These are phyloP conservation scores for Tricholoma matsutake DNA, from an alignment of 768 basidiomycete species.

Conservation along the genomic window DNA sequence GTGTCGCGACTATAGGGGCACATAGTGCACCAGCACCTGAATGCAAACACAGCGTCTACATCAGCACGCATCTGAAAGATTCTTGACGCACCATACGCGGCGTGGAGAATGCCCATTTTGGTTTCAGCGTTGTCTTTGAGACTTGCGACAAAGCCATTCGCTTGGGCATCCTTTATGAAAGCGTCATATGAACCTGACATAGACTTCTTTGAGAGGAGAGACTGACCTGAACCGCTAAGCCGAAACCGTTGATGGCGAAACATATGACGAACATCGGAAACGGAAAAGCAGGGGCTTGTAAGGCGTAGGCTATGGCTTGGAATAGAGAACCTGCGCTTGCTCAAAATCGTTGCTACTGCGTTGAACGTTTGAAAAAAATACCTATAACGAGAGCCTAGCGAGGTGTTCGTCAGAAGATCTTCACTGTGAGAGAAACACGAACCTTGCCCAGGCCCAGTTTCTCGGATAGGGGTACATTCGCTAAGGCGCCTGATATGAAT, in stretches of 20 bases:
- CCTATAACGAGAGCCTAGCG: conserved; percentile 25
- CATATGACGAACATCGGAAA: conserved; percentile 51
- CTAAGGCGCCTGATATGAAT: conserved; percentile 25
- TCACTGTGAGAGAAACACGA: not conserved
- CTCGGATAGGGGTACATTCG: conserved; percentile 24
- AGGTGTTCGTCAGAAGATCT: not conserved
- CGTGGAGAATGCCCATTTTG: conserved; percentile 72
- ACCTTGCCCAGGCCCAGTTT: conserved; percentile 30
- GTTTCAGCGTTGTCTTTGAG: conserved; percentile 50
- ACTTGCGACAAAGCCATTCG: conserved; percentile 66
- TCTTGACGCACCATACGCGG: conserved; percentile 50
- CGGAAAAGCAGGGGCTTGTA: conserved; percentile 47
- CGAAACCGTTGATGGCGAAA: conserved; percentile 28
- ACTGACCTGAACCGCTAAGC: conserved; percentile 32
- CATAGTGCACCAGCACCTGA: conserved; percentile 63
- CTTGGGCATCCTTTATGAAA: conserved; percentile 57
- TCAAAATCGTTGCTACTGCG: conserved; percentile 1
- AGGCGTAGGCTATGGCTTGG: conserved; percentile 44
- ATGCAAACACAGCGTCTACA: not conserved
- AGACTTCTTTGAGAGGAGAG: not conserved
- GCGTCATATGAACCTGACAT: not conserved
- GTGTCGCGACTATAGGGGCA: conserved; percentile 76
- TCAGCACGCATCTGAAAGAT: no score
- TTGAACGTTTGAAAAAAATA: not conserved
- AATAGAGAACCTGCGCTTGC: conserved; percentile 33